Base-by-base conservation (phyloP, 2,329 filamentous ascomycete species). In the Aspergillus pseudoviridinutans region DNA sequence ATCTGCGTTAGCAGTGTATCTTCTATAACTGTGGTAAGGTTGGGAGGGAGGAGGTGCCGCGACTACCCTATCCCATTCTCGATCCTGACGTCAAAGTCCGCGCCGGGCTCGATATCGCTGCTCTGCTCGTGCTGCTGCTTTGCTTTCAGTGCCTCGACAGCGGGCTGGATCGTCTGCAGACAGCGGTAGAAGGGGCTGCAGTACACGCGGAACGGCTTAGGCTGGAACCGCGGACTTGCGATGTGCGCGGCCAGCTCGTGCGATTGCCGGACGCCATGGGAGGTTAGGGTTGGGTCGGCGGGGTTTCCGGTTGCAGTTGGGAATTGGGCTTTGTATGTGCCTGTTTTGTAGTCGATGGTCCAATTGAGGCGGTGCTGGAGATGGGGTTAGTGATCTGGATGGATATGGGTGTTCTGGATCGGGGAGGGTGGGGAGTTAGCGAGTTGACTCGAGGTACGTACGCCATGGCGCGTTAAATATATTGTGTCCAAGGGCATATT, bases 151-250 rank as follows among this genome's bases (percentile, higher is more conserved):
- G 69, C 75, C 61, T 76, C 76, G 4, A 85, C 78, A 10, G 71
- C 71, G n/a, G 92, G 91, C 50, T 83, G 79, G 53, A 96, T 85
- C 1, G 92, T 96, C 76, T 96, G 89, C 46, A 96, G 78, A 70
- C 92, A 96, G 62, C 92, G 85, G 74, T 94, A 96, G 76, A 91
- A 96, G 0, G 91, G 89, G 59, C 88, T 92, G 32, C 86, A 89
- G 78, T 96, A 97, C 64, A 97, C 7, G 74, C 78, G 60, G 74
- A 73, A 77, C 20, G 75, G 75, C 55, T 75, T 76, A 0, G 75
- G 74, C n/a, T 70, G 57, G 51, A 77, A 70, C 2, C 63, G 58
- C 1, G 67, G 61, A 28, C 63, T 64, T 14, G 64, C 56, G 3
- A 78, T 53, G 50, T 78, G 70, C 6, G 61, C 66, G 2, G 82